Percentiles rank a stretch among this genome's conserved stretches.
Evolutionary conservation across 78 protist species (phyloP).

Genomic region (Capsaspora owczarzaki): DNA sequence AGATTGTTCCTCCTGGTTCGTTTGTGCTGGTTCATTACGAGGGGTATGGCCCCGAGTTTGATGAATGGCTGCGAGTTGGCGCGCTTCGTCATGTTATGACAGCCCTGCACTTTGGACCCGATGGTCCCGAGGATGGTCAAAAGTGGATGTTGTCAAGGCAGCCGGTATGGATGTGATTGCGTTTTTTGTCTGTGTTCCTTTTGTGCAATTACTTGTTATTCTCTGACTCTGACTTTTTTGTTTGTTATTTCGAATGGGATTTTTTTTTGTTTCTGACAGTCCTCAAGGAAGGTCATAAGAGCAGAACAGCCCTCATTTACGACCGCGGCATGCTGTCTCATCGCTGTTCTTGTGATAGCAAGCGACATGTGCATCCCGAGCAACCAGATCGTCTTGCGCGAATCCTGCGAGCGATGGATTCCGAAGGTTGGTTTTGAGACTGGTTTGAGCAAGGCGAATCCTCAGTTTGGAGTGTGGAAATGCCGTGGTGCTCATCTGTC

Average conservation of each 20-base stretch:
- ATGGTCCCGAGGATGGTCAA: not conserved
- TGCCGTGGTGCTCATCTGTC: not conserved
- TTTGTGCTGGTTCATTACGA: not conserved
- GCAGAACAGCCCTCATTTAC: not conserved
- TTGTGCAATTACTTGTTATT: too few species aligned
- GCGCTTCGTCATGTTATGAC: not conserved
- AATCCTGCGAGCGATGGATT: not conserved
- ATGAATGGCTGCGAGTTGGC: not conserved
- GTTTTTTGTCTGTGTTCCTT: not conserved
- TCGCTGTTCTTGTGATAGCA: not conserved
- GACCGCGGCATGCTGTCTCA: not conserved
- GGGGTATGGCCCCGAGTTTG: not conserved
- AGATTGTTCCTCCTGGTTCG: not conserved
- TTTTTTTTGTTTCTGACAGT: not conserved
- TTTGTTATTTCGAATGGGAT: too few species aligned
- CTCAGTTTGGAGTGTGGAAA: not conserved
- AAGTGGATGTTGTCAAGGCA: not conserved
- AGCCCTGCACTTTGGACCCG: not conserved
- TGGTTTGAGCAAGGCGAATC: too few species aligned
- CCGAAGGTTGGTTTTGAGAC: not conserved
- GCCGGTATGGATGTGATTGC: not conserved
- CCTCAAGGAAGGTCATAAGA: not conserved
- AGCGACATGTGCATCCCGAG: not conserved
- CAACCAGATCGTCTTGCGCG: not conserved
- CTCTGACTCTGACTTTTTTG: too few species aligned